phyloP scores from a whole-genome alignment of 345 rosid species.

The Camelina laxa region DNA sequence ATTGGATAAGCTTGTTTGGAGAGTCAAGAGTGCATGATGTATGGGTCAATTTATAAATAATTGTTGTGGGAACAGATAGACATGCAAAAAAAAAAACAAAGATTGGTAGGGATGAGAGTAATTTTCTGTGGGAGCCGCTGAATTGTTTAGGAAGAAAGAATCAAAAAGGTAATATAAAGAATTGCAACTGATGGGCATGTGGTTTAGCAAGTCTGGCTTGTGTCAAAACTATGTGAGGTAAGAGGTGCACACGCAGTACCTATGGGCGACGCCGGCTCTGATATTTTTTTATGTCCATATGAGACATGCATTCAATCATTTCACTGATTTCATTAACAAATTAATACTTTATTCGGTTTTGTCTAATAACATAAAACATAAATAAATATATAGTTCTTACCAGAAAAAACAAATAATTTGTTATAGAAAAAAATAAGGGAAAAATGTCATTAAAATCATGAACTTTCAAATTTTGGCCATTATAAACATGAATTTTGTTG shows the following conservation, averaged over 20 bases:
- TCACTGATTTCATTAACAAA: neutral
- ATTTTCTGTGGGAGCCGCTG: conserved; percentile 37
- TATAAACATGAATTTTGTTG: too few species aligned
- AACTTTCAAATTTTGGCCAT: too few species aligned
- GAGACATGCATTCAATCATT: neutral
- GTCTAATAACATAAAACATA: too few species aligned
- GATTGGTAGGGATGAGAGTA: conserved; percentile 26
- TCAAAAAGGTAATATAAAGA: neutral
- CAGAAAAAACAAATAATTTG: too few species aligned
- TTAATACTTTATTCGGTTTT: too few species aligned
- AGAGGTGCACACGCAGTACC: conserved; percentile 22
- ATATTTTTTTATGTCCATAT: neutral
- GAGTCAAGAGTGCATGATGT: neutral
- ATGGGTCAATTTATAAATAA: conserved; percentile 12
- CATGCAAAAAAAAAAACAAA: neutral
- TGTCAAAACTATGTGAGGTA: conserved; percentile 28
- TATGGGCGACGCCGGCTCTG: conserved; percentile 17
- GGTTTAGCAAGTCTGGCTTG: conserved; percentile 36
- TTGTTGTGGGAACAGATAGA: conserved; percentile 22
- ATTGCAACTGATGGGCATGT: conserved; percentile 32
- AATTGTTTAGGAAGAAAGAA: conserved; percentile 9
- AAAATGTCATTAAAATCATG: too few species aligned
- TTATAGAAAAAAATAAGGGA: too few species aligned
- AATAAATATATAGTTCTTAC: too few species aligned
- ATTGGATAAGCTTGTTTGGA: neutral